phyloP scores from a whole-genome alignment of 2,329 filamentous ascomycete genomes.

The Dothistroma septosporum region DNA sequence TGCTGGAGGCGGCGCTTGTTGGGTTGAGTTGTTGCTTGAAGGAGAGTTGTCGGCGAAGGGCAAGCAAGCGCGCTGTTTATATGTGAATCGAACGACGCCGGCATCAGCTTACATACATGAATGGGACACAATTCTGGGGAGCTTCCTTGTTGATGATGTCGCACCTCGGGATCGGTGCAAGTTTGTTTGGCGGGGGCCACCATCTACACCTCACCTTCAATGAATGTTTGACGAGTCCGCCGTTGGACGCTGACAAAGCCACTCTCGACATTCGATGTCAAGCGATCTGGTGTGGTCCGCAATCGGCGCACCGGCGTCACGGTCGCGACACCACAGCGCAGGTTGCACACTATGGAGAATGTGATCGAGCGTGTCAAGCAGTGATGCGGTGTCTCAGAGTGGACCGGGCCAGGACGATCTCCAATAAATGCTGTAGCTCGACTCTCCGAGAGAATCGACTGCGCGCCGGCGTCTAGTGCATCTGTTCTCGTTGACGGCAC shows the following conservation, averaged over 20 bases:
- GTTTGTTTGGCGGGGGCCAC: neutral
- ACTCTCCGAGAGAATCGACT: too few relatives aligned
- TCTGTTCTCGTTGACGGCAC: too few relatives aligned
- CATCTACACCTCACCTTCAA: too few relatives aligned
- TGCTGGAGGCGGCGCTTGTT: conserved; percentile 5
- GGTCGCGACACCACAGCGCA: neutral
- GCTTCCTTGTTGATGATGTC: neutral
- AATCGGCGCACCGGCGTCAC: neutral
- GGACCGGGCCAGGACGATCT: too few relatives aligned
- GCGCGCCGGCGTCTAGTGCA: too few relatives aligned
- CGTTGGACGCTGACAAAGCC: neutral
- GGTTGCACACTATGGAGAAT: neutral
- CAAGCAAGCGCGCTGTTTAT: conserved; percentile 11
- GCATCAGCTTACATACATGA: neutral
- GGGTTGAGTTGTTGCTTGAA: conserved; percentile 14
- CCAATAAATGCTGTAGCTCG: too few relatives aligned
- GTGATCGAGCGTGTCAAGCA: neutral
- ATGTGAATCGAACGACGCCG: neutral
- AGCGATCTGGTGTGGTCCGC: neutral
- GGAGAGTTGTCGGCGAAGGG: conserved; percentile 17
- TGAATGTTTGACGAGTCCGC: neutral
- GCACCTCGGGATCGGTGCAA: neutral
- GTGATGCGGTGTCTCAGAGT: neutral
- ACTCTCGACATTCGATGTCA: neutral
- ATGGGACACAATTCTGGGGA: neutral